These are phyloP conservation scores for Phytophthora europaea DNA, from an alignment of 352 stramenopile species.

Conservation along the genomic window DNA sequence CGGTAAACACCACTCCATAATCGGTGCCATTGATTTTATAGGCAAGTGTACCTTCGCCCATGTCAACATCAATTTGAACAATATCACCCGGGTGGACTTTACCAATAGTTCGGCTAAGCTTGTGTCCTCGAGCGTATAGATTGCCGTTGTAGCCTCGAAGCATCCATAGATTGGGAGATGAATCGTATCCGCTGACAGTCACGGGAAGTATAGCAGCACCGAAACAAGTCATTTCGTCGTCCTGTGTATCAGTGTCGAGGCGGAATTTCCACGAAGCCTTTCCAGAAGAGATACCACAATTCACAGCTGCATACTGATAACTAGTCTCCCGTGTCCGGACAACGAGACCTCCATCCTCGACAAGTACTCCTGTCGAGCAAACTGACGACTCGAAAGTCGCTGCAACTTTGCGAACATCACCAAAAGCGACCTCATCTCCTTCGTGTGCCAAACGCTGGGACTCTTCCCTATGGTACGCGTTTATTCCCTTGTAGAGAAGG, in stretches of 20 bases:
- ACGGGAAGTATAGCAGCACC: constrained; percentile 91
- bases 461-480: constrained; percentile 61
- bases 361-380: constrained; percentile 79
- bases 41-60: constrained; percentile 85
- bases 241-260: constrained; percentile 89
- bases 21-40: constrained; percentile 94
- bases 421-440: constrained; percentile 53
- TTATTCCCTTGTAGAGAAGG: constrained; percentile 54
- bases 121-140: constrained; percentile 90
- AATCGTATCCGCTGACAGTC: constrained; percentile 91
- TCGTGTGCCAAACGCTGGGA: constrained; percentile 40
- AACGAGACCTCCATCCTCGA: constrained; percentile 80
- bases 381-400: constrained; percentile 85
- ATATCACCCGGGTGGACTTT: constrained; percentile 92
- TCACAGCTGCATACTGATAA: constrained; percentile 90
- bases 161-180: constrained; percentile 93
- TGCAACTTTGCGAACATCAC: constrained; percentile 74
- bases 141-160: constrained; percentile 93
- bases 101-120: constrained; percentile 84
- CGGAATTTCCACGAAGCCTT: constrained; percentile 91
- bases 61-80: constrained; percentile 90
- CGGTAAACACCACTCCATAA: constrained; percentile 88
- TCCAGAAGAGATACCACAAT: constrained; percentile 74
- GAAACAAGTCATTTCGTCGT: constrained; percentile 95
- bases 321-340: constrained; percentile 89